phyloP scores from a whole-genome alignment of 1,139 yeast genomes.

The Scheffersomyces insectosa region DNA sequence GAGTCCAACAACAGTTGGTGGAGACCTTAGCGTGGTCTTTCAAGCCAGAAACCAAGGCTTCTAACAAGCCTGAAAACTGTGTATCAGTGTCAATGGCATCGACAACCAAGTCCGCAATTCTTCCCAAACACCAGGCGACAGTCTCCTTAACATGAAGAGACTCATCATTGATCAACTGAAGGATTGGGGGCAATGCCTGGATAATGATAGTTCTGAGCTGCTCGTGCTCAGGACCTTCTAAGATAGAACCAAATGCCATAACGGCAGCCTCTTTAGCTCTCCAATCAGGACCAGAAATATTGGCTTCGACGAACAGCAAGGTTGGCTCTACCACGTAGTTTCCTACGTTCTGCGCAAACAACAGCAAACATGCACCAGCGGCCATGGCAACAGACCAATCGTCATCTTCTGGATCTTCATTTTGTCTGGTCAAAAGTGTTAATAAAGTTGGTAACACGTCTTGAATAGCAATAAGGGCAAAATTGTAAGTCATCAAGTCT shows the following conservation, averaged over 20 bases:
- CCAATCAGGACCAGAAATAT: constrained; percentile 66
- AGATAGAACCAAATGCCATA: constrained; percentile 96
- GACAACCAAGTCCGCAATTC: constrained; percentile 86
- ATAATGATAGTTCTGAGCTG: constrained; percentile 67
- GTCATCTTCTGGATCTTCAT: constrained; percentile 90
- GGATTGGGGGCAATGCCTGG: constrained; percentile 81
- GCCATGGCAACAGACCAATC: constrained; percentile 99
- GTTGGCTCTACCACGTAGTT: constrained; percentile 85
- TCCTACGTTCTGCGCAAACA: constrained; percentile 89
- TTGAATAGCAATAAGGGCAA: constrained; percentile 79
- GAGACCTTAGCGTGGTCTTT: constrained; percentile 90
- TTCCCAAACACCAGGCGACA: constrained; percentile 97
- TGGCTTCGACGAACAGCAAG: constrained; percentile 75
- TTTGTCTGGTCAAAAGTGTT: constrained; percentile 78
- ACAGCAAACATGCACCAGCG: constrained; percentile 94
- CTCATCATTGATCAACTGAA: constrained; percentile 70
- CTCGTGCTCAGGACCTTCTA: constrained; percentile 88
- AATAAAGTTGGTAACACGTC: constrained; percentile 89
- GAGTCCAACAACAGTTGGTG: constrained; percentile 96
- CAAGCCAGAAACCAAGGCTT: constrained; percentile 75
- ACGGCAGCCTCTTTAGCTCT: constrained; percentile 94
- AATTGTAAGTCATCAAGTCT: constrained; percentile 57
- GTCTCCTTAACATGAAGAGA: constrained; percentile 90
- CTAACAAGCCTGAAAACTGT: constrained; percentile 68
- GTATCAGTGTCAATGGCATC: constrained; percentile 68